Evolutionary conservation across 805 yeast species (phyloP), one percentile per base, ranked within the genome.

Genomic region (Allodekkera sacchari): DNA sequence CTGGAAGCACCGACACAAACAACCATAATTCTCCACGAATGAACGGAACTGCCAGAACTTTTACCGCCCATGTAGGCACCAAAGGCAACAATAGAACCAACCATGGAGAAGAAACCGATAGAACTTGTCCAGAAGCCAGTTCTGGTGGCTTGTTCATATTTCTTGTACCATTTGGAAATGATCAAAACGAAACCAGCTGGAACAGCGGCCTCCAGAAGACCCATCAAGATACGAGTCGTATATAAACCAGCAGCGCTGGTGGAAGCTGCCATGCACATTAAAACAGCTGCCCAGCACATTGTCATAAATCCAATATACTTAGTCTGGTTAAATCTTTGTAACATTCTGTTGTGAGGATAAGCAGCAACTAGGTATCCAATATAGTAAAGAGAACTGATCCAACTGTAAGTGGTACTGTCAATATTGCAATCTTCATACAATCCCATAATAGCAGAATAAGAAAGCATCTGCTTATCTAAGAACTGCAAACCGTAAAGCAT

Each of bases 241-340:
- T 70, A 44, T 35, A 71, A 64, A 0, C 74, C 67, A 4, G 67
- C 57, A 39, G 59, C 69, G 25, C 48, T 56, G 14, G 47, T 41
- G 12, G 63, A 48, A 10, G 47, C 52, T 5, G 64, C 66, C 1
- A 80, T 66, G 36, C 70, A 75, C 19, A 71, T 52, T 30, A 69
- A 59, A 25, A 76, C 52, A 8, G 69, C 48, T 8, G 83, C 87
- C 87, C 88, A 80, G 0, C 68, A 21, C n/a, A 59, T 41, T 13
- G 63, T 51, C 36, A 63, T 46, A 8, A 42, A 40, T 5, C 58
- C 44, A 28, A 71, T 50, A 23, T 57, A 58, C 32, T 52, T 58
- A 7, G 53, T 8, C 4, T 28, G 17, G n/a, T 27, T 22, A 24
- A 5, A 76, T 37, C 21, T 18, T 18, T 28, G 31, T 14, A 19